Percentiles rank a stretch among this genome's conserved stretches.
phyloP scores from a whole-genome alignment of 108 stramenopile species.

The Skeletonema grethae region DNA sequence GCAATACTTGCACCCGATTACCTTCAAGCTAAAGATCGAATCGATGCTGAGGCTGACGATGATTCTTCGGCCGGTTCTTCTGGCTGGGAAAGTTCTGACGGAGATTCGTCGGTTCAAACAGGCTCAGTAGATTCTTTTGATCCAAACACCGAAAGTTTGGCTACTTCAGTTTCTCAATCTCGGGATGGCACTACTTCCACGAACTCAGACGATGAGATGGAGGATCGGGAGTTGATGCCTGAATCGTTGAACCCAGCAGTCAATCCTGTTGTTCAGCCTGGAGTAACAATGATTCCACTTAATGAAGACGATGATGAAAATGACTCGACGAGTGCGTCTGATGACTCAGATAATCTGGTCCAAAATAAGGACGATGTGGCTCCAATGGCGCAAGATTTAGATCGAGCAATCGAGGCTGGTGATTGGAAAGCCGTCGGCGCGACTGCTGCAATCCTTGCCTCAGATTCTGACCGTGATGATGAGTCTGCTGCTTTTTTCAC shows the following conservation, averaged over 20 bases:
- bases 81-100: conserved; percentile 44
- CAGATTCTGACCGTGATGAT: conserved; percentile 3
- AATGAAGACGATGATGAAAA: conserved; percentile 9
- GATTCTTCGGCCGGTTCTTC: conserved; percentile 48
- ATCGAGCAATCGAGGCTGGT: conserved; percentile 76
- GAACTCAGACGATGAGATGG: conserved; percentile 11
- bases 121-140: conserved; percentile 38
- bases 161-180: conserved; percentile 21
- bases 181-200: background rate
- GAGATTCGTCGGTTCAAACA: conserved; percentile 33
- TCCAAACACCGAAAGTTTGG: conserved; percentile 19
- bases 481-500: background rate
- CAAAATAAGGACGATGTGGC: conserved; percentile 3
- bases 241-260: conserved; percentile 14
- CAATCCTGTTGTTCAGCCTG: conserved; percentile 31
- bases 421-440: conserved; percentile 90
- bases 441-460: conserved; percentile 83
- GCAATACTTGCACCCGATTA: conserved; percentile 1
- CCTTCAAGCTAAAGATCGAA: conserved; percentile 7
- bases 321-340: conserved; percentile 9
- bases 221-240: conserved; percentile 29
- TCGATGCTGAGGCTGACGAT: conserved; percentile 27
- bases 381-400: conserved; percentile 53
- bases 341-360: conserved; percentile 3
- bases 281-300: conserved; percentile 42